These are phyloP conservation scores for Collybia mongolica DNA, from an alignment of 768 basidiomycete species.

Conservation along the genomic window DNA sequence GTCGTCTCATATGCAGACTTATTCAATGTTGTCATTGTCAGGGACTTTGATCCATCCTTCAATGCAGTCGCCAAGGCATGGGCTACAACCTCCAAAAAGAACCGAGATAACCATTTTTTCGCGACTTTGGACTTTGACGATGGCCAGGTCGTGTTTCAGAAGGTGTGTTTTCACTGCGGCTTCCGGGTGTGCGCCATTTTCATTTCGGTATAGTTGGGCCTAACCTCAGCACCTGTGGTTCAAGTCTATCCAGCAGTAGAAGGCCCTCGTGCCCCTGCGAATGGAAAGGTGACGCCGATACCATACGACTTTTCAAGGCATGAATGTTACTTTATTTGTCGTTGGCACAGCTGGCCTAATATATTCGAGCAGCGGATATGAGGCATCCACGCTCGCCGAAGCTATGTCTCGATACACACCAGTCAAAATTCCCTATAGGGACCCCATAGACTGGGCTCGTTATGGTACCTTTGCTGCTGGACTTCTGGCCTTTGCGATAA, in stretches of 20 bases:
- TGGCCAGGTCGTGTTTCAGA: conserved; percentile 74
- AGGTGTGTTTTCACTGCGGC: conserved; percentile 38
- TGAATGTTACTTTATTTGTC: conserved; percentile 13
- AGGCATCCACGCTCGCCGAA: conserved; percentile 71
- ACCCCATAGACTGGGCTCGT: conserved; percentile 74
- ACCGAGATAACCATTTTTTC: conserved; percentile 89
- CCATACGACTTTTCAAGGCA: conserved; percentile 82
- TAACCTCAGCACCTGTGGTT: conserved; percentile 84
- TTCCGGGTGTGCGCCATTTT: conserved; percentile 1
- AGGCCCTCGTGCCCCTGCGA: conserved; percentile 65
- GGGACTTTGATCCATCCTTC: conserved; percentile 86
- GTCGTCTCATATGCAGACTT: not conserved
- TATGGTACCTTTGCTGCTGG: conserved; percentile 46
- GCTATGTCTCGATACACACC: conserved; percentile 77
- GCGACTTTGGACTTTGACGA: conserved; percentile 88
- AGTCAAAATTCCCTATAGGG: conserved; percentile 75
- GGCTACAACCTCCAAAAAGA: conserved; percentile 53
- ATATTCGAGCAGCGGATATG: conserved; percentile 66
- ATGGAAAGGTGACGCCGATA: conserved; percentile 51
- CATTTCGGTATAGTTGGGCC: conserved; percentile 55
- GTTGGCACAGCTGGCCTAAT: not conserved
- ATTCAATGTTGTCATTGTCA: conserved; percentile 27
- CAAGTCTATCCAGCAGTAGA: conserved; percentile 70
- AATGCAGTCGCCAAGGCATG: conserved; percentile 84
- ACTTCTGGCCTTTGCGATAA: conserved; percentile 44